Base-by-base conservation (phyloP, 2,329 filamentous ascomycete genomes). In the Alternaria brassicae region DNA sequence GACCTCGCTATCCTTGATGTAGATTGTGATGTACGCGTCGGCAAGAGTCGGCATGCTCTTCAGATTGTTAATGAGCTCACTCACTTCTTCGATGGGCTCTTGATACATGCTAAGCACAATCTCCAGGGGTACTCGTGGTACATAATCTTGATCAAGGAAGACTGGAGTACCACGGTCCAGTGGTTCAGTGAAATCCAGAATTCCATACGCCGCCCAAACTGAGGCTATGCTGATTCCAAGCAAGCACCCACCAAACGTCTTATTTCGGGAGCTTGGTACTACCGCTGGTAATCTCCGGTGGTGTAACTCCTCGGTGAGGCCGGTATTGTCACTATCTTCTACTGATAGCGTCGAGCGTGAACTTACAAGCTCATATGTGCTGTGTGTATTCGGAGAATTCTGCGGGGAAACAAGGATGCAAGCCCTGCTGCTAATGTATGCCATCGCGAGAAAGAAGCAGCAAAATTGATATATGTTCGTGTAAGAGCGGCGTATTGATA, bases 21-120 rank as follows among this genome's bases (percentile, higher is more conserved):
- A 78, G 50, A 77, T 70, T 30, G 65, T 66, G 8, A 73, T 32
- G 4, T 57, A 25, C 3, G 72, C 66, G 2, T 64, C 48, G 3
- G 61, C 59, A 9, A 73, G 62, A 12, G 40, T 42, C 0, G 70
- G 66, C 10, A 75, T 66, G 6, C 50, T 59, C 17, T 52, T 53
- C 3, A 77, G 56, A 6, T 54, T 53, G 3, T 44, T 39, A 10
- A 76, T 58, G 15, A 73, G 66, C 10, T 63, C 44, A 0, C 39
- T 40, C 1, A 77, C 67, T 7, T 72, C 61, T 7, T 66, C 49
- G 6, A 70, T 47, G 0, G 73, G 69, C 59, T 78, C 77, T 49
- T 73, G 71, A 62, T 76, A 77, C 72, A 77, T 78, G 66, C 72
- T 77, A 45, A 79, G 63, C 6, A 78, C 77, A 10, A 78, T 69